Conservation (phyloP, 106 monocot genomes). For the Dactylorhiza incarnata region DNA sequence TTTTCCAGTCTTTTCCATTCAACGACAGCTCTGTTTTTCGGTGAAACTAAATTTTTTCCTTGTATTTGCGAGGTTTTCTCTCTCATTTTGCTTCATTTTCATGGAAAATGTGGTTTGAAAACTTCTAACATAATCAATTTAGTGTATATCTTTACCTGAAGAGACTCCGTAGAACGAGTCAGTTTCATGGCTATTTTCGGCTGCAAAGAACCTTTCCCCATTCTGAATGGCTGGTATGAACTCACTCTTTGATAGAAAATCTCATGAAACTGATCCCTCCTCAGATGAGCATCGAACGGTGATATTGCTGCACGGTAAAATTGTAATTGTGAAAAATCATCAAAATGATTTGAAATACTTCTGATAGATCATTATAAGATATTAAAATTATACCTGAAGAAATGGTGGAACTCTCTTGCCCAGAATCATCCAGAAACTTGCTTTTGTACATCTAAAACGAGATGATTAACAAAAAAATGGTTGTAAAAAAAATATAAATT, state of each 20-base stretch:
- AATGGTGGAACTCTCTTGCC: conserved; percentile 19
- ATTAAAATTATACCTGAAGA: conserved; percentile 45
- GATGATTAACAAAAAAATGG: too few species aligned
- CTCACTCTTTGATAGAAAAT: conserved; percentile 30
- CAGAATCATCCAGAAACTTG: conserved; percentile 36
- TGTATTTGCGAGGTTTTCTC: too few species aligned
- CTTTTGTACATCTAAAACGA: conserved; percentile 34
- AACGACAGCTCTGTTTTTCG: too few species aligned
- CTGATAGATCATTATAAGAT: too few species aligned
- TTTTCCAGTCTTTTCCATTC: too few species aligned
- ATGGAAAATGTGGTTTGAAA: too few species aligned
- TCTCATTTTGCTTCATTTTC: too few species aligned
- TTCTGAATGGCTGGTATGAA: conserved; percentile 22
- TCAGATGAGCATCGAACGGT: conserved; percentile 24
- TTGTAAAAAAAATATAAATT: too few species aligned
- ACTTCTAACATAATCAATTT: too few species aligned
- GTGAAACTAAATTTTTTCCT: too few species aligned
- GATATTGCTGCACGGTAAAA: conserved; percentile 28
- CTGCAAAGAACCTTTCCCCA: conserved; percentile 18
- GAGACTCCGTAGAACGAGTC: conserved; percentile 14
- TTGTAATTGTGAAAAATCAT: not conserved
- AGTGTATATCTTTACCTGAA: too few species aligned
- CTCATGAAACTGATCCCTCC: conserved; percentile 18
- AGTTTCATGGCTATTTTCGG: conserved; percentile 14
- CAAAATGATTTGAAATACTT: not conserved